Conservation (phyloP, 2,329 filamentous ascomycete species). For the Thielaviopsis euricoi region DNA sequence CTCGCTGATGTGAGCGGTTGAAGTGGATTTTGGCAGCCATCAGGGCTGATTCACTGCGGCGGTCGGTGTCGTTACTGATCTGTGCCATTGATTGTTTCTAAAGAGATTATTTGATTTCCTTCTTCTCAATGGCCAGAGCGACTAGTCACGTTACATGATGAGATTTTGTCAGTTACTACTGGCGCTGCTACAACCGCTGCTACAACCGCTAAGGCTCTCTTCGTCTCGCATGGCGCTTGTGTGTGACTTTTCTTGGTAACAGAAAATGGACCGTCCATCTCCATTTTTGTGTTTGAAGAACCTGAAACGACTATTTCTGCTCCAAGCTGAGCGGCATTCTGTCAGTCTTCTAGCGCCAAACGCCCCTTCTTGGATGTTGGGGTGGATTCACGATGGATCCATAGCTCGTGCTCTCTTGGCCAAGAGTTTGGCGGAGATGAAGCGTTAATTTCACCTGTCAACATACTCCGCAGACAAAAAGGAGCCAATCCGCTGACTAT, state of each 20-base stretch:
- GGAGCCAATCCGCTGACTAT: too few relatives aligned
- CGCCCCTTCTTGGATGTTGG: neutral
- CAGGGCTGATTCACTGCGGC: neutral
- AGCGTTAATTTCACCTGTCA: too few relatives aligned
- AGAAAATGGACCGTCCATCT: neutral
- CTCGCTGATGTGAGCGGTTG: neutral
- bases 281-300: neutral
- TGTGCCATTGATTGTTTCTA: neutral
- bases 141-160: neutral
- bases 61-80: neutral
- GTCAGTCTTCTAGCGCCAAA: neutral
- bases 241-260: neutral
- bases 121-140: neutral
- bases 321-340: neutral
- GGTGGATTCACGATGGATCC: neutral
- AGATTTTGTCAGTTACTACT: neutral
- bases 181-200: too few relatives aligned
- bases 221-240: neutral
- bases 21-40: neutral
- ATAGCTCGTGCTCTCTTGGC: neutral
- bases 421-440: neutral
- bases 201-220: too few relatives aligned
- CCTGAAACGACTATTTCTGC: neutral
- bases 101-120: too few relatives aligned
- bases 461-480: too few relatives aligned